Evolutionary conservation across 1,284 basidiomycete species (phyloP).

Genomic region (Puccinia brachypodii): DNA sequence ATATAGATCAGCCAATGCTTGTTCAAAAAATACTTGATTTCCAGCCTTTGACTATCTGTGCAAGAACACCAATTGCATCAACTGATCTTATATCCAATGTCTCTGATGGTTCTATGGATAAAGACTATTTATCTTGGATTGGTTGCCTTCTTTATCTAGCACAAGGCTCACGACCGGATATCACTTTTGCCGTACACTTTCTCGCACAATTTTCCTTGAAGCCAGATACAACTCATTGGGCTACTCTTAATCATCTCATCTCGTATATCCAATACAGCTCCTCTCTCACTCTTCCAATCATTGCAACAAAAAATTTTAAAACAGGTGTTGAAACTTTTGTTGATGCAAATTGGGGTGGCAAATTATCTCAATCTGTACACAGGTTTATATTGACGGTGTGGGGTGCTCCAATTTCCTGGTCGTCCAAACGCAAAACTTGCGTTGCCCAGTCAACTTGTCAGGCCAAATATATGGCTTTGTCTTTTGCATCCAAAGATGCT

Average conservation of each 20-base stretch:
- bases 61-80: background rate
- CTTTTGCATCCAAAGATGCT: background rate
- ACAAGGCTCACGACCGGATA: no score
- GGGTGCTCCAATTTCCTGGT: background rate
- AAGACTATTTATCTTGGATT: no score
- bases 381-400: background rate
- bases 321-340: background rate
- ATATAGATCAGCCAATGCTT: background rate
- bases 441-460: constrained; percentile 8
- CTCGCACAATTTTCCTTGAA: no score
- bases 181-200: no score
- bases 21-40: no score
- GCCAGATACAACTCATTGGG: background rate
- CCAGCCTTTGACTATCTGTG: background rate
- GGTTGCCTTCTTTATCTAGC: background rate
- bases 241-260: background rate
- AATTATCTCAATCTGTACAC: background rate
- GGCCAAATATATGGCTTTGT: background rate
- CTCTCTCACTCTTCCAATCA: background rate
- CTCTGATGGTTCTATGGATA: background rate
- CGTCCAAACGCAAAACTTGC: background rate
- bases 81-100: background rate
- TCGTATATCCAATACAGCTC: background rate
- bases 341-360: no score
- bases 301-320: background rate